Percentiles rank a stretch among this genome's conserved stretches.
These are phyloP conservation scores for Euphrasia confusa DNA, from an alignment of 257 asterid genomes.

Conservation along the genomic window DNA sequence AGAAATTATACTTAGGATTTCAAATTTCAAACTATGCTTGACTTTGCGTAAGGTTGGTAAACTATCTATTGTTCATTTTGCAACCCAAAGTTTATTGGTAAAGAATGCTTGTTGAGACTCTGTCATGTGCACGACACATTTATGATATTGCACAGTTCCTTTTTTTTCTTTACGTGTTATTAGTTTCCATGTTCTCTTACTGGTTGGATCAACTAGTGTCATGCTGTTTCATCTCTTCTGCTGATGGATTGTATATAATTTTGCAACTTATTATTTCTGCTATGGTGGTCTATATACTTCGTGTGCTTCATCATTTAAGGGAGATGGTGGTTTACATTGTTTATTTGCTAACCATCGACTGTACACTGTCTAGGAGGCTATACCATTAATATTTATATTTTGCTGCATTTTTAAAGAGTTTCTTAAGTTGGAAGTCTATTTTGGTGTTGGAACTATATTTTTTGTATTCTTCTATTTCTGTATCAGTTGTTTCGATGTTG, in stretches of 20 bases:
- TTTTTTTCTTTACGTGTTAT: neutral
- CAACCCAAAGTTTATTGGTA: neutral
- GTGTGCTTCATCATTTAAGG: neutral
- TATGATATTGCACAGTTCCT: neutral
- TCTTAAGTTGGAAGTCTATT: neutral
- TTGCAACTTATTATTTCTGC: neutral
- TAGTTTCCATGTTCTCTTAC: neutral
- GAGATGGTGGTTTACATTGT: neutral
- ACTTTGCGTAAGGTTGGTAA: neutral
- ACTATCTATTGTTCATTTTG: neutral
- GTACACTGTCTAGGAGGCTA: neutral
- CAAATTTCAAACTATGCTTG: neutral
- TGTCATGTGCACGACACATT: neutral
- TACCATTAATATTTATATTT: neutral
- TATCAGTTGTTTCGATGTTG: conserved; percentile 11
- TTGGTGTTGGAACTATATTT: neutral
- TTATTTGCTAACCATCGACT: neutral
- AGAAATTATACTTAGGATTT: neutral
- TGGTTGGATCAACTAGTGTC: neutral
- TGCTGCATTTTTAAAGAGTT: neutral
- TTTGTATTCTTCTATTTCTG: neutral
- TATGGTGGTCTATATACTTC: neutral
- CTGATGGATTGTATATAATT: neutral
- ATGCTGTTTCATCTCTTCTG: neutral
- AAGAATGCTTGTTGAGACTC: neutral